Base-by-base conservation (phyloP, 2,329 filamentous ascomycete species). In the Scytalidium lignicola region DNA sequence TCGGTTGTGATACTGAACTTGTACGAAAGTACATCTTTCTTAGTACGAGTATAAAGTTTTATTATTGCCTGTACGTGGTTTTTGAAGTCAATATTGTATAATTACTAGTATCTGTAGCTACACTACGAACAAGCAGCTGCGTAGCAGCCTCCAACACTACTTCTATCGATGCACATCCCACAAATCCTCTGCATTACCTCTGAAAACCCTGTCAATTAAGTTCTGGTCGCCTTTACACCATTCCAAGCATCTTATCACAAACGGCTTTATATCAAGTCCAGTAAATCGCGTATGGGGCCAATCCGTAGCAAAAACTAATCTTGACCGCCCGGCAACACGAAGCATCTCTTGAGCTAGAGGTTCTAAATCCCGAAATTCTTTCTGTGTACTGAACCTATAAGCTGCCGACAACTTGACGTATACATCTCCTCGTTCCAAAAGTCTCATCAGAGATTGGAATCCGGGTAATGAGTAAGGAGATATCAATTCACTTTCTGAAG, bases 221-320 rank as follows among this genome's bases (percentile, higher is more conserved):
- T 62, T 54, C 3, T 68, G 63, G 46, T 74, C 67, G 1, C 68
- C 64, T 1, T 66, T 70, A 55, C 76, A 80, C 71, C 77, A 76
- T 13, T 74, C 67, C 47, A 83, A 60, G 41, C 78, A 75, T 46
- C 64, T 69, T 50, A 78, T 70, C 21, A 81, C 70, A 59, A 77
- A 83, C 0, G 74, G 75, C 42, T 62, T 67, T 20, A 82, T 77
- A 55, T 83, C 74, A 2, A 80, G 54, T 2, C 73, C 74, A 18
- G 82, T 76, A 51, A 78, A 83, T 13, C 80, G 68, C 2, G 81
- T 84, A 60, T 84, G 80, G 17, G 80, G 80, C 80, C 80, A 84
- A 57, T 84, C 80, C 0, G 78, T 80, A 1, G 78, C 79, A 61
- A 80, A 84, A 0, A 83, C 72, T 6, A 79, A 37, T 17, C 72